phyloP scores from a whole-genome alignment of 2,329 filamentous ascomycete genomes.

The Penicillium janthinellum region DNA sequence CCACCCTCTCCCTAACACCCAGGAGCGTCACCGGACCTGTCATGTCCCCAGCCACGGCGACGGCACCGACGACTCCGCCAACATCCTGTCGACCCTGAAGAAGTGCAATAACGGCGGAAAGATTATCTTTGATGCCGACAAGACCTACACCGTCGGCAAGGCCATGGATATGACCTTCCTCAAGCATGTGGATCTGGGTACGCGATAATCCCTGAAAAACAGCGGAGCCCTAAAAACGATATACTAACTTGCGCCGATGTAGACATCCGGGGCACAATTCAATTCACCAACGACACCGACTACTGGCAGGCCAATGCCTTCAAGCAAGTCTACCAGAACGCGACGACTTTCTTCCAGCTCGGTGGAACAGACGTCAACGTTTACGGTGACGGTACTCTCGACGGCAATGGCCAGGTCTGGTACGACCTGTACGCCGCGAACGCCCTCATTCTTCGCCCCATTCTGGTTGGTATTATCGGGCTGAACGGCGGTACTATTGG shows the following conservation, averaged over 20 bases:
- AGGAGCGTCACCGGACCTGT: slow-evolving; percentile 31
- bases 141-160: slow-evolving; percentile 63
- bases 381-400: slow-evolving; percentile 64
- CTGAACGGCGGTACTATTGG: slow-evolving; percentile 61
- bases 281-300: slow-evolving; percentile 67
- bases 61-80: slow-evolving; percentile 51
- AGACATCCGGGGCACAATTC: slow-evolving; percentile 62
- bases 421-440: slow-evolving; percentile 64
- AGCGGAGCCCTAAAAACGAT: background rate
- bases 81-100: slow-evolving; percentile 58
- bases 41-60: slow-evolving; percentile 32
- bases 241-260: slow-evolving; percentile 1
- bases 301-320: slow-evolving; percentile 70
- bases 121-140: slow-evolving; percentile 59
- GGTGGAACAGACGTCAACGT: slow-evolving; percentile 68
- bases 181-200: slow-evolving; percentile 63
- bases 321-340: slow-evolving; percentile 66
- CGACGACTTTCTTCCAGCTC: slow-evolving; percentile 67
- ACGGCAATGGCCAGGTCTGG: slow-evolving; percentile 67
- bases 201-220: slow-evolving; percentile 21
- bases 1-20: slow-evolving; percentile 31
- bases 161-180: slow-evolving; percentile 68
- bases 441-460: slow-evolving; percentile 60
- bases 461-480: slow-evolving; percentile 60
- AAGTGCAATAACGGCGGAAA: slow-evolving; percentile 65